These are phyloP conservation scores for Bombardia bombarda DNA, from an alignment of 495 filamentous ascomycete genomes.

Conservation along the genomic window DNA sequence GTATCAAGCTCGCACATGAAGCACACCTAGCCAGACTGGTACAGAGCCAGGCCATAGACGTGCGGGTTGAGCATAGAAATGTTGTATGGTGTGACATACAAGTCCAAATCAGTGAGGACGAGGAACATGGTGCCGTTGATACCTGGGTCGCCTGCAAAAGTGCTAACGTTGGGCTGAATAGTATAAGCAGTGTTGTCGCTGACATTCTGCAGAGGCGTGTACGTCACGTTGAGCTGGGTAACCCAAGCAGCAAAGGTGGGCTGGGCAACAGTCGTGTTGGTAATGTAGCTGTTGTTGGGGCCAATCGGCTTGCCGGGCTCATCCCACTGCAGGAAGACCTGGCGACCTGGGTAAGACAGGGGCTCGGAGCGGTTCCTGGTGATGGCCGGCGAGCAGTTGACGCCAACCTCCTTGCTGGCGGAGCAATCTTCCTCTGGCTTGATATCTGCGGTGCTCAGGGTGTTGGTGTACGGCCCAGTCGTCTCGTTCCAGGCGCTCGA, in stretches of 20 bases:
- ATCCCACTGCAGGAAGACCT: constrained; percentile 68
- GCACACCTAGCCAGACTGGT: constrained; percentile 55
- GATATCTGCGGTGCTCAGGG: constrained; percentile 28
- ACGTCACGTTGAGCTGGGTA: constrained; percentile 78
- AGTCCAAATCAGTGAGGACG: constrained; percentile 61
- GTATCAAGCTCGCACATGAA: not conserved
- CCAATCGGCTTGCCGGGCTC: constrained; percentile 59
- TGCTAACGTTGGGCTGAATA: constrained; percentile 57
- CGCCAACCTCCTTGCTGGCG: constrained; percentile 40
- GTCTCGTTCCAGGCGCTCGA: constrained; percentile 48
- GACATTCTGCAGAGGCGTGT: constrained; percentile 55
- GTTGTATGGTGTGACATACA: constrained; percentile 71
- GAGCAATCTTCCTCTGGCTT: constrained; percentile 39
- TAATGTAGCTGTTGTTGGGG: constrained; percentile 76
- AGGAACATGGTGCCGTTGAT: constrained; percentile 78
- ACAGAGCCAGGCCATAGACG: constrained; percentile 66
- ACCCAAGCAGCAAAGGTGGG: constrained; percentile 71
- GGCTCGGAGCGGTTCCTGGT: constrained; percentile 57
- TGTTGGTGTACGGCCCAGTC: constrained; percentile 39
- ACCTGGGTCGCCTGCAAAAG: constrained; percentile 57
- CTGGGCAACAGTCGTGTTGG: constrained; percentile 45
- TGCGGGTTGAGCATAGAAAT: constrained; percentile 64
- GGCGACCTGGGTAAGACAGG: constrained; percentile 67
- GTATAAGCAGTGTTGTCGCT: constrained; percentile 53
- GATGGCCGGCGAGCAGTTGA: constrained; percentile 55